phyloP scores from a whole-genome alignment of 495 filamentous ascomycete species.

The Tuber brumale region DNA sequence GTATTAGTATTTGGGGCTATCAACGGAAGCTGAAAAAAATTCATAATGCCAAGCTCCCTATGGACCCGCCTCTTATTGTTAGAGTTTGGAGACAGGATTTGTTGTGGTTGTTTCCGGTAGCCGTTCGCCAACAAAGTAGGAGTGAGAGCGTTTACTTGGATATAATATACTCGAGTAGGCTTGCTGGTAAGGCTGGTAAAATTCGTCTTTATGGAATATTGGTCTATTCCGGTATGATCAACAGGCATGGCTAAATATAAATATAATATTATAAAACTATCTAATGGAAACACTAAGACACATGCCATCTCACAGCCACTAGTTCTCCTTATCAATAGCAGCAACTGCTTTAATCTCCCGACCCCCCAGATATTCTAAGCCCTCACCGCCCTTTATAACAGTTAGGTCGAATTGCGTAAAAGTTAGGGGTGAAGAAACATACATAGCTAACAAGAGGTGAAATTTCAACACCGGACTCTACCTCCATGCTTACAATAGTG shows the following conservation, averaged over 20 bases:
- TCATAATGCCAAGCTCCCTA: too few species aligned
- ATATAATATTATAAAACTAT: neutral
- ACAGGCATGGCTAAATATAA: neutral
- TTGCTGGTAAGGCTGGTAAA: neutral
- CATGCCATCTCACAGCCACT: slow-evolving; percentile 13
- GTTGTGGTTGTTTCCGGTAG: too few species aligned
- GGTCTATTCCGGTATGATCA: neutral
- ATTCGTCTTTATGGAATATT: neutral
- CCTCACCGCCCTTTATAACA: slow-evolving; percentile 70
- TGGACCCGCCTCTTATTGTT: too few species aligned
- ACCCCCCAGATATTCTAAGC: slow-evolving; percentile 67
- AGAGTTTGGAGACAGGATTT: too few species aligned
- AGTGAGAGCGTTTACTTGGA: neutral
- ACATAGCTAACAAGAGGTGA: slow-evolving; percentile 94
- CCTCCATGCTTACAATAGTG: slow-evolving; percentile 63
- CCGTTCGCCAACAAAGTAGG: neutral
- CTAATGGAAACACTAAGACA: neutral
- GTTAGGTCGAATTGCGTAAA: slow-evolving; percentile 40
- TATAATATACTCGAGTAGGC: neutral
- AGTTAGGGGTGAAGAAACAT: slow-evolving; percentile 47
- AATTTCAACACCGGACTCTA: slow-evolving; percentile 71
- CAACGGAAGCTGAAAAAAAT: too few species aligned
- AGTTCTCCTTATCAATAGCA: slow-evolving; percentile 66
- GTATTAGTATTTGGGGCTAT: too few species aligned
- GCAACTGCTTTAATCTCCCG: slow-evolving; percentile 70